Conservation (phyloP, 2,329 filamentous ascomycete species). For the Grosmannia clavigera region DNA sequence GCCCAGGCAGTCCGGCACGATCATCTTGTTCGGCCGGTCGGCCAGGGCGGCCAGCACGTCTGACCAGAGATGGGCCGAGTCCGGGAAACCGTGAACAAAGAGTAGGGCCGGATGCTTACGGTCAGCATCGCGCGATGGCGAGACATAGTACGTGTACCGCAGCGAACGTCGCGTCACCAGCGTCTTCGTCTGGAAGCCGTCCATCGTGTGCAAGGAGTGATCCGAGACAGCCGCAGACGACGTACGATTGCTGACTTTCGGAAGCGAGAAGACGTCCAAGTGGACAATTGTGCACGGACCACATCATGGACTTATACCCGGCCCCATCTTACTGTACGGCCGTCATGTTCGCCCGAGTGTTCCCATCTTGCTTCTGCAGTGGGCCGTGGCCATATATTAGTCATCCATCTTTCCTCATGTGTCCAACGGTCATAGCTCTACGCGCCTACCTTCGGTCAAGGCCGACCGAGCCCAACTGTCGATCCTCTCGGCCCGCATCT, state of each 20-base stretch:
- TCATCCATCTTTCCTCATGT: no score
- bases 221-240: background rate
- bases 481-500: background rate
- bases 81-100: constrained; percentile 38
- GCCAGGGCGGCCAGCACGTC: constrained; percentile 18
- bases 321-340: no score
- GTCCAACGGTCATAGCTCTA: background rate
- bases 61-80: constrained; percentile 30
- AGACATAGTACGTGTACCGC: constrained; percentile 28
- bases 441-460: background rate
- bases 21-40: constrained; percentile 24
- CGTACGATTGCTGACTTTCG: no score
- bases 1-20: constrained; percentile 27
- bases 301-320: no score
- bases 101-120: constrained; percentile 20
- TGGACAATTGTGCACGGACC: no score
- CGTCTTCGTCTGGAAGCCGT: constrained; percentile 17
- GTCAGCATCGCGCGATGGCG: background rate
- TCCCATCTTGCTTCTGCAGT: no score
- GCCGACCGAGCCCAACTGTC: background rate
- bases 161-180: constrained; percentile 18
- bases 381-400: no score
- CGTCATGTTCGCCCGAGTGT: no score
- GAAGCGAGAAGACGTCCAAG: no score
- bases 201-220: constrained; percentile 9